Base-by-base conservation (phyloP, 305 asterid genomes). In the Fraxinus ornus region DNA sequence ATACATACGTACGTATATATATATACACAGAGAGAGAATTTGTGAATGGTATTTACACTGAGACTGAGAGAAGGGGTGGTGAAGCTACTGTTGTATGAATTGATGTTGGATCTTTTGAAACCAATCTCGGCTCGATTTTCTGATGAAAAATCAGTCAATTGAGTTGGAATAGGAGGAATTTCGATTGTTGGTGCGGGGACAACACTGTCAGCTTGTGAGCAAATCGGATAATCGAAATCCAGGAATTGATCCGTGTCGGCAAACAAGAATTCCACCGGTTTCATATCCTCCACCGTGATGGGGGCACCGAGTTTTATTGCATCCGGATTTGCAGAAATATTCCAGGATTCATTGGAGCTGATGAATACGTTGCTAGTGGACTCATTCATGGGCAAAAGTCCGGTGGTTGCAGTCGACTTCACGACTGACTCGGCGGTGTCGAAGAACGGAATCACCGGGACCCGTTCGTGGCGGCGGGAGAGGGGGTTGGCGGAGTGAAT, bases 161-260 rank as follows among this genome's bases (percentile, higher is more conserved):
- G 85, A 32, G 78, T 55, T 17, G 81, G 84, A 12, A 33, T 36
- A 5, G 90, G 77, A 55, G 89, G 87, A 41, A 88, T 83, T 12
- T 33, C 78, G 55, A 89, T 66, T 17, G 88, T 76, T 79, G 90
- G 92, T 10, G 89, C 93, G 0, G 97, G 98, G 62, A 94, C 97
- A 17, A 92, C 89, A 32, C 91, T 84, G 79, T 90, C 75, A 47
- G 85, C 79, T 15, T 76, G 86, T 10, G 85, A 79, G 60, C 86
- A 81, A 36, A 83, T 81, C 71, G 88, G 88, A 83, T 85, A 92
- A 13, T 89, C 93, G 39, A 89, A 89, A 49, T 92, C 95, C 0
- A 91, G 84, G 75, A 86, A 85, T 47, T 75, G 87, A 24, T 89
- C 95, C 19, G 92, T 57, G 22, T 88, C 97, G 10, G 94, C 21